phyloP scores from a whole-genome alignment of 2,329 filamentous ascomycete genomes.

The Metarhizium humberi region DNA sequence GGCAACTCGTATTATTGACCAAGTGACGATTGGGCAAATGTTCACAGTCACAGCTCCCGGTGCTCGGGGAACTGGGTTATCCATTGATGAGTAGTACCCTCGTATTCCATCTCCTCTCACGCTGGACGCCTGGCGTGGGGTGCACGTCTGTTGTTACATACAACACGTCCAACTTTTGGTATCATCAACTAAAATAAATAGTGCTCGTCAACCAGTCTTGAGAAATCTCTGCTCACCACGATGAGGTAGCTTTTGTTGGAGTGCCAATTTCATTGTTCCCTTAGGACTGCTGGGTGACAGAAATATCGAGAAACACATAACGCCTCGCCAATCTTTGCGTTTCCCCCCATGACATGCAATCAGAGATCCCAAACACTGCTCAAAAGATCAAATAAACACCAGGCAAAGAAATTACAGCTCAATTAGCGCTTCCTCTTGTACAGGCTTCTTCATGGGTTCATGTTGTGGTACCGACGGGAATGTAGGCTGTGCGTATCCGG shows the following conservation, averaged over 20 bases:
- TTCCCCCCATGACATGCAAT: not conserved
- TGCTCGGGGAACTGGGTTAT: not conserved
- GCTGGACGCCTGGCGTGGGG: too few relatives aligned
- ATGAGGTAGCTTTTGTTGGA: not conserved
- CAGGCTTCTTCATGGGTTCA: conserved; percentile 33
- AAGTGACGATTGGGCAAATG: too few relatives aligned
- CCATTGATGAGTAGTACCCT: not conserved
- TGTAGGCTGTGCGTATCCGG: conserved; percentile 46
- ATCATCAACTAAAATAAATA: not conserved
- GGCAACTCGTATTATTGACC: too few relatives aligned
- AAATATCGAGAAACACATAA: not conserved
- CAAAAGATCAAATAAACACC: not conserved
- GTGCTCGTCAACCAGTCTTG: not conserved
- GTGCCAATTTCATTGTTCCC: not conserved
- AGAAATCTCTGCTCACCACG: not conserved
- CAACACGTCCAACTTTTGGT: not conserved
- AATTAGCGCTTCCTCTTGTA: conserved; percentile 69
- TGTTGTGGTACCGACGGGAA: conserved; percentile 53
- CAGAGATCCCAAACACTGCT: not conserved
- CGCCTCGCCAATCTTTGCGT: not conserved
- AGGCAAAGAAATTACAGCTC: conserved; percentile 45
- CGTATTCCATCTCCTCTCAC: not conserved
- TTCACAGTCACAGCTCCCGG: too few relatives aligned
- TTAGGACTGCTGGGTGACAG: not conserved
- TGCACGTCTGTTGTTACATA: not conserved